phyloP scores from a whole-genome alignment of 768 basidiomycete genomes.

The Xanthoconium stramineum region DNA sequence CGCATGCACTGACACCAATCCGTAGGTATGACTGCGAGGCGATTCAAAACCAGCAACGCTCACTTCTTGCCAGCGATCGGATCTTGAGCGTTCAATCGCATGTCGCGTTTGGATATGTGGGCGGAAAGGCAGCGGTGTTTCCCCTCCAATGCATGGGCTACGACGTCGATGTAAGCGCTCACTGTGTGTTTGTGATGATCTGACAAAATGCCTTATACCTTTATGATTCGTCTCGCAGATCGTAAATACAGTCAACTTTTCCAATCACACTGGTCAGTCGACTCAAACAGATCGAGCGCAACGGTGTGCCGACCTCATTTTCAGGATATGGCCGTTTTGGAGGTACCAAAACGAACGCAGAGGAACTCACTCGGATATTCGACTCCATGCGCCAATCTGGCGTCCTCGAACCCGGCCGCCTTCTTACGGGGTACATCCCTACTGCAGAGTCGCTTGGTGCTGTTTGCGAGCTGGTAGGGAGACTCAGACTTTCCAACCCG shows the following conservation, averaged over 20 bases:
- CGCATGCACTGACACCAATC: background rate
- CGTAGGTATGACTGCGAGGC: constrained; percentile 7
- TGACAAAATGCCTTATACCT: background rate
- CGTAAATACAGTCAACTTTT: constrained; percentile 91
- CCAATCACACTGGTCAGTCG: constrained; percentile 81
- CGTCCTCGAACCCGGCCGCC: constrained; percentile 64
- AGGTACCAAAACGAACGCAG: constrained; percentile 74
- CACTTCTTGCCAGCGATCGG: constrained; percentile 38
- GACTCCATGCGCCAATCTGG: constrained; percentile 69
- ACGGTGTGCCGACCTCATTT: background rate
- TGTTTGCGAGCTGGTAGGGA: constrained; percentile 59
- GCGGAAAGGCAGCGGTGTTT: constrained; percentile 76
- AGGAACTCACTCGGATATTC: constrained; percentile 76
- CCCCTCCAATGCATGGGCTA: constrained; percentile 85
- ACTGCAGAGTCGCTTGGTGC: constrained; percentile 72
- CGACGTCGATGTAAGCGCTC: constrained; percentile 83
- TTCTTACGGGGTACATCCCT: constrained; percentile 92
- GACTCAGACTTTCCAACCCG: constrained; percentile 55
- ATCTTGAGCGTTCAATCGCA: constrained; percentile 92
- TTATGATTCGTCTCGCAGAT: constrained; percentile 42
- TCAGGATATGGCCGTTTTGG: constrained; percentile 81
- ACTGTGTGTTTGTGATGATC: background rate
- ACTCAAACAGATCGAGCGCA: background rate
- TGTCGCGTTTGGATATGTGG: constrained; percentile 92
- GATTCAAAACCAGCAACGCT: background rate